Conservation (phyloP, 2,329 filamentous ascomycete species). For the Ceratocystis cubensis region DNA sequence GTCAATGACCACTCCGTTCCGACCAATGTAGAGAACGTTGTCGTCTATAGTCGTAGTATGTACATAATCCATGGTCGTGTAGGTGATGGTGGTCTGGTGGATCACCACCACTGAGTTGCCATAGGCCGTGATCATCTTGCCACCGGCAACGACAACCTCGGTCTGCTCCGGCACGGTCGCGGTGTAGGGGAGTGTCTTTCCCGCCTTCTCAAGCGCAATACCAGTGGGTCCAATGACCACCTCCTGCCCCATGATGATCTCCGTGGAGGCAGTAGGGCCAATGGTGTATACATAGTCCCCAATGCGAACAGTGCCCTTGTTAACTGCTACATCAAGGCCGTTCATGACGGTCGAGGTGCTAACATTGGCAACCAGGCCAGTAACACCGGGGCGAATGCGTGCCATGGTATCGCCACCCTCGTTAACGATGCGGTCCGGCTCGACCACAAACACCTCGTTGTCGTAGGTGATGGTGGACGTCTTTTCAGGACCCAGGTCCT, state of each 20-base stretch:
- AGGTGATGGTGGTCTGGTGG: constrained; percentile 35
- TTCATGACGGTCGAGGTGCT: constrained; percentile 32
- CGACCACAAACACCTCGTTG: constrained; percentile 36
- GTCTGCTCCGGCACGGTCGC: constrained; percentile 29
- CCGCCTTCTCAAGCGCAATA: constrained; percentile 29
- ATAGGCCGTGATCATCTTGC: constrained; percentile 35
- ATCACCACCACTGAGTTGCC: constrained; percentile 33
- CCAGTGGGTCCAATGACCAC: constrained; percentile 30
- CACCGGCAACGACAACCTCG: constrained; percentile 37
- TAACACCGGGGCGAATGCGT: constrained; percentile 30
- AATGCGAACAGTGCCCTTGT: constrained; percentile 32
- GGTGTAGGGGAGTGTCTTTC: constrained; percentile 28
- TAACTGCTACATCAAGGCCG: constrained; percentile 33
- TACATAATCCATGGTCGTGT: constrained; percentile 29
- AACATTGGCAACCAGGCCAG: constrained; percentile 26
- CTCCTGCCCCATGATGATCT: constrained; percentile 27
- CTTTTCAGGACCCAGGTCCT: constrained; percentile 28
- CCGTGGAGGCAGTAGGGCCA: constrained; percentile 28
- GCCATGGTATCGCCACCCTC: constrained; percentile 29
- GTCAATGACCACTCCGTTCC: constrained; percentile 33
- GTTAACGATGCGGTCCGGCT: constrained; percentile 29
- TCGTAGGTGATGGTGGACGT: constrained; percentile 34
- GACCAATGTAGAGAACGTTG: constrained; percentile 40
- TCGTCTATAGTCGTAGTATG: constrained; percentile 35
- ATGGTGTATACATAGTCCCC: constrained; percentile 35